A percentile compares a stretch with the other conserved stretches of the same genome.
These are phyloP conservation scores for Rosa multiflora DNA, from an alignment of 306 rosid species.

Conservation along the genomic window DNA sequence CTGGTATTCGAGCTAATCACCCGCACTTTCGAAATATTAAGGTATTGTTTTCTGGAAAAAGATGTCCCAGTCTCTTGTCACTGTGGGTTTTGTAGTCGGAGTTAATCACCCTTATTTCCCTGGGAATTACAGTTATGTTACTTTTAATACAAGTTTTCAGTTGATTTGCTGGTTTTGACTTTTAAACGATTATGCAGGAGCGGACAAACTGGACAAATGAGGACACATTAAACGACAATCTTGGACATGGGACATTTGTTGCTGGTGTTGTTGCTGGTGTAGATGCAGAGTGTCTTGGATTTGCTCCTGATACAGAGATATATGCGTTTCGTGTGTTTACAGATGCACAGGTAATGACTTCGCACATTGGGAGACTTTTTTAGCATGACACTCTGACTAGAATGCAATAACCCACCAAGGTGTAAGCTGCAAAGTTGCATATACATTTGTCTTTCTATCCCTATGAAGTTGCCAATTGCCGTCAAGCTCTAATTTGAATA, in stretches of 20 bases:
- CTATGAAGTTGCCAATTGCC: neutral
- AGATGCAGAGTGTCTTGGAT: slow-evolving; percentile 88
- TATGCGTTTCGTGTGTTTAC: slow-evolving; percentile 98
- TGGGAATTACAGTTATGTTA: neutral
- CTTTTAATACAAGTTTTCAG: neutral
- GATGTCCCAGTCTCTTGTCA: neutral
- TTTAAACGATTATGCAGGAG: slow-evolving; percentile 54
- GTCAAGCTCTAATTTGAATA: slow-evolving; percentile 14
- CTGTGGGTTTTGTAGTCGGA: neutral
- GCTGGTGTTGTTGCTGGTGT: slow-evolving; percentile 95
- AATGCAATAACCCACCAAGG: neutral
- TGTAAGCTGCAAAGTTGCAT: neutral
- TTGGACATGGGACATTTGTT: slow-evolving; percentile 97
- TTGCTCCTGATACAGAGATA: slow-evolving; percentile 97
- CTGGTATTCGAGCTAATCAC: slow-evolving; percentile 89
- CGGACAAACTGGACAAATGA: slow-evolving; percentile 99
- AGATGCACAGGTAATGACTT: slow-evolving; percentile 96
- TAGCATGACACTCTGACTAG: neutral
- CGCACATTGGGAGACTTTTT: slow-evolving; percentile 21
- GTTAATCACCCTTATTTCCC: neutral
- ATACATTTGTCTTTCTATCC: neutral
- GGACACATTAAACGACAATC: slow-evolving; percentile 90
- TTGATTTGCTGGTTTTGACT: slow-evolving; percentile 19
- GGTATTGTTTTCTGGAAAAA: slow-evolving; percentile 42
- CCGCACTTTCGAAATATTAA: slow-evolving; percentile 92